These are phyloP conservation scores for Lupinus albus DNA, from an alignment of 306 rosid species.

Conservation along the genomic window DNA sequence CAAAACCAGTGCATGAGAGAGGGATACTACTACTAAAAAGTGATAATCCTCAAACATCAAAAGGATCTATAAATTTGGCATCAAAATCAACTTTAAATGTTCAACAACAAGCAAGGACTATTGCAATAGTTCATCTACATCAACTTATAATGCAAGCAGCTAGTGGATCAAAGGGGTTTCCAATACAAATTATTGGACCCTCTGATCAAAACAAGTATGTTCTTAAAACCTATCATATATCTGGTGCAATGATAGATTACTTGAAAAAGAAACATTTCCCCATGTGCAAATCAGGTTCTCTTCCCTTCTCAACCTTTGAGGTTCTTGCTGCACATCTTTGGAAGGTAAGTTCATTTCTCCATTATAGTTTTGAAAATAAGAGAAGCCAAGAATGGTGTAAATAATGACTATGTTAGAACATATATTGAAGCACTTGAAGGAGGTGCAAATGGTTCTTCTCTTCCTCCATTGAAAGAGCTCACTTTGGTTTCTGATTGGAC, in stretches of 20 bases:
- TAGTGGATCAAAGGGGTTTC: conserved; percentile 25
- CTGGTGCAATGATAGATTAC: conserved; percentile 49
- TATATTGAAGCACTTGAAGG: conserved; percentile 62
- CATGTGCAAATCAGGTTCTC: conserved; percentile 27
- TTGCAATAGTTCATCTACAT: conserved; percentile 68
- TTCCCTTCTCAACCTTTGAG: conserved; percentile 72
- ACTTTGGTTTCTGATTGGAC: conserved; percentile 85
- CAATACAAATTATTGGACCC: conserved; percentile 1
- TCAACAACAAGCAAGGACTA: conserved; percentile 35
- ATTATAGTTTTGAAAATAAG: conserved; percentile 43
- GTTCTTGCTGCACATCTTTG: conserved; percentile 75
- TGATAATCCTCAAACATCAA: conserved; percentile 7
- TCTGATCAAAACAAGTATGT: conserved; percentile 45
- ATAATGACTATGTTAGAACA: conserved; percentile 54
- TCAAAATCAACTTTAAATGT: conserved; percentile 24
- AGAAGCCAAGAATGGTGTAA: conserved; percentile 58
- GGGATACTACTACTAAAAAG: conserved; percentile 41
- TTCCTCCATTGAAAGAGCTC: conserved; percentile 71
- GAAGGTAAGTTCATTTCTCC: conserved; percentile 57
- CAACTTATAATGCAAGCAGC: conserved; percentile 65
- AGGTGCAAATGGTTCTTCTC: conserved; percentile 45
- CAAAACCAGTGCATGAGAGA: conserved; percentile 70
- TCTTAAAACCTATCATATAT: conserved; percentile 59
- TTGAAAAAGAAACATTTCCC: conserved; percentile 51
- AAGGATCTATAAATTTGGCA: conserved; percentile 26